Base-by-base conservation (phyloP, 495 filamentous ascomycete species). In the Trichoderma asperelloides region DNA sequence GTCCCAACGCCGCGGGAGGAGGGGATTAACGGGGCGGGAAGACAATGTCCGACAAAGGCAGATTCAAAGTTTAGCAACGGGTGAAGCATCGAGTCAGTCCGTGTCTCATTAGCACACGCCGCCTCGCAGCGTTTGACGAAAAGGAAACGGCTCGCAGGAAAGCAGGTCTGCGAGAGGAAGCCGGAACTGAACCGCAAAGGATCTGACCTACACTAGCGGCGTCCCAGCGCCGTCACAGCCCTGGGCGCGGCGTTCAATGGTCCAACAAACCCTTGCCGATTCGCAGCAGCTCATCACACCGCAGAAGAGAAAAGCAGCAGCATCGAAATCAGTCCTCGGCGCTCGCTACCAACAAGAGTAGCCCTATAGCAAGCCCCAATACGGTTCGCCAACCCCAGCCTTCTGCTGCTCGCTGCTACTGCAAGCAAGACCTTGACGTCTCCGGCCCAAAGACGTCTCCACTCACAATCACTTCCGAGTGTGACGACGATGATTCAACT, bases 181-280 rank as follows among this genome's bases (percentile, higher is more conserved):
- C 9, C 9, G 13, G n/a, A 57, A 27, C 7, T 28, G 11, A 15
- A 60, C 28, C 25, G 55, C 55, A 30, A 60, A 60, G 25, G 8
- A 11, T 60, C 55, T 30, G 16, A 16, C 11, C 55, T 30, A 25
- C 27, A 60, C 16, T 18, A 55, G 21, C 16, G 16, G 49, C 21
- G 49, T 55, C n/a, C 49, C n/a, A 25, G 25, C n/a, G 7, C 0
- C 28, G 25, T 60, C 55, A 60, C 55, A 60, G 55, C 55, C 27
- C 27, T 23, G 55, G 16, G n/a, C 25, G 27, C 13, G 55, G 8
- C 55, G 27, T 27, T 25, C 13, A 60, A 30, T 60, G 55, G 55
- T 60, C 55, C 55, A 60, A 30, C 55, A 60, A 21, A 60, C 55
- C 55, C 55, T 60, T 60, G 55, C 55, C 55, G 27, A 60, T 60